Percentiles rank a stretch among this genome's conserved stretches.
Conservation (phyloP, 768 basidiomycete species). For the Tremella fuciformis region DNA sequence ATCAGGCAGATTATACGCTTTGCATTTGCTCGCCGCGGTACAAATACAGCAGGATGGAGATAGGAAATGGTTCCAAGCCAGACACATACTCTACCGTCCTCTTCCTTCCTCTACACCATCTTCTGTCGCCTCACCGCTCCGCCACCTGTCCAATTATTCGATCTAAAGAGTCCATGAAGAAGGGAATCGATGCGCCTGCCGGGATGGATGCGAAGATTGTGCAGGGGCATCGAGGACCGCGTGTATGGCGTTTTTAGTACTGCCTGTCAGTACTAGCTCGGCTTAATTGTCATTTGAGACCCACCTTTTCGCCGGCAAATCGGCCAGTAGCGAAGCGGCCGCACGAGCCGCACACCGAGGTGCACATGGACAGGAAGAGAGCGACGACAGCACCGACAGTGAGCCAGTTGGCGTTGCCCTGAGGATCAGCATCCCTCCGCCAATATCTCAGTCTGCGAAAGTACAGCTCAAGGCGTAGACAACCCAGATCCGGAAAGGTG, state of each 20-base stretch:
- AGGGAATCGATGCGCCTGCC: too few relatives aligned
- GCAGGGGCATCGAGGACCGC: too few relatives aligned
- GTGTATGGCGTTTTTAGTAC: too few relatives aligned
- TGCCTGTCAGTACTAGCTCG: slow-evolving; percentile 7
- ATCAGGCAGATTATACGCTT: too few relatives aligned
- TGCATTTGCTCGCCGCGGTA: not conserved
- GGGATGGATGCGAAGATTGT: too few relatives aligned
- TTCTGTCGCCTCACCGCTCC: too few relatives aligned
- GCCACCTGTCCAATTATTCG: not conserved
- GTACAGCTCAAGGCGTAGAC: not conserved
- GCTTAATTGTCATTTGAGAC: not conserved
- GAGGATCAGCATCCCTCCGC: slow-evolving; percentile 41
- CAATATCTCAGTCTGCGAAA: too few relatives aligned
- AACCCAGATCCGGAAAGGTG: not conserved
- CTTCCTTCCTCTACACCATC: slow-evolving; percentile 1
- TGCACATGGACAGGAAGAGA: slow-evolving; percentile 66
- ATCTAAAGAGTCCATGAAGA: not conserved
- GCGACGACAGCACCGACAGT: slow-evolving; percentile 70
- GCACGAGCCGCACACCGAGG: slow-evolving; percentile 65
- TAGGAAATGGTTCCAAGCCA: not conserved
- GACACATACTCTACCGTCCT: not conserved
- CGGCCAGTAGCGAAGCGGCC: slow-evolving; percentile 57
- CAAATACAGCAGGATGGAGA: slow-evolving; percentile 6
- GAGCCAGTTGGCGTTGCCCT: slow-evolving; percentile 80
- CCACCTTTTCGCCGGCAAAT: slow-evolving; percentile 47